Evolutionary conservation across 2,329 filamentous ascomycete species (phyloP), one percentile per base, ranked within the genome.

Genomic region (Stemphylium lycopersici): DNA sequence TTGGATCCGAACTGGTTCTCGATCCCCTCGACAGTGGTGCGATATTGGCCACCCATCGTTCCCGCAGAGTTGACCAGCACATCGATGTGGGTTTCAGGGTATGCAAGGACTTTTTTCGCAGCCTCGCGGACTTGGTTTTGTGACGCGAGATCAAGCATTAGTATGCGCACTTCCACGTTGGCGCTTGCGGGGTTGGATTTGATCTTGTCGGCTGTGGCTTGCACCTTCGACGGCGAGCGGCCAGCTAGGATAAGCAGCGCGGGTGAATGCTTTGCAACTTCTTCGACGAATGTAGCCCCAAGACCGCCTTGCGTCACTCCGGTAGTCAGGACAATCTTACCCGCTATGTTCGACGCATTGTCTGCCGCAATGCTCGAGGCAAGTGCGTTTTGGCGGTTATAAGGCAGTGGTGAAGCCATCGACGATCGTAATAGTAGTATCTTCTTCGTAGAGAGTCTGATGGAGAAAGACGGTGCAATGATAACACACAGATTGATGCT

Each of bases 1-100:
- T 83, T 83, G n/a, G 77, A 75, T 6, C 76, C 80, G 2, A 80
- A 74, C 49, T 81, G 63, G 3, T 63, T 44, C 52, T 78, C 76
- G 37, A 77, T 65, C 2, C 75, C 76, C 38, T 78, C 74, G 1
- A 66, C 56, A 42, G 61, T 68, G 5, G 22, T 68, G 0, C 60
- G 61, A 55, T 46, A 66, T 39, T 56, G 72, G 58, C 48, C 72
- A 31, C 52, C 76, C 70, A 74, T 77, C 26, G 76, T 68, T 13
- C 72, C 74, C 1, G 73, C 73, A 18, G 79, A 79, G 55, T 76
- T 71, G 22, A 80, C 68, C 1, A 80, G 59, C n/a, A 81, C 69
- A 58, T 81, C 77, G 20, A 81, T 72, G 29, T 52, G 63, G 4
- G 43, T 29, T 24, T 76, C 73, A 4, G 62, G 32, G 11, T 70